Percentiles rank a stretch among this genome's conserved stretches.
These are phyloP conservation scores for Xerocomus brunneocitrinus DNA, from an alignment of 768 basidiomycete species.

Conservation along the genomic window DNA sequence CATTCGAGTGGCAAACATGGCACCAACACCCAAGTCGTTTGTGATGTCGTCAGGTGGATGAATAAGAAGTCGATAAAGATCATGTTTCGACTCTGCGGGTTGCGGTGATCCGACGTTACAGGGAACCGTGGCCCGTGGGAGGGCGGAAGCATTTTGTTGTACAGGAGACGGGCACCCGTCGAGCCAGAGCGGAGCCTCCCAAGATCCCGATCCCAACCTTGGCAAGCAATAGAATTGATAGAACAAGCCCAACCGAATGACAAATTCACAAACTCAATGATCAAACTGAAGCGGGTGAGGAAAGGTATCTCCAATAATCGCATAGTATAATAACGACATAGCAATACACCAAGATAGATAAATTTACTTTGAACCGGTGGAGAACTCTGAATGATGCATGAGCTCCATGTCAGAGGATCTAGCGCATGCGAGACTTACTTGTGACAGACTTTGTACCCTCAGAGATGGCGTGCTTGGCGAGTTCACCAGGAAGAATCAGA, in stretches of 20 bases:
- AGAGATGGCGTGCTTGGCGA: constrained; percentile 85
- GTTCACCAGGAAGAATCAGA: constrained; percentile 79
- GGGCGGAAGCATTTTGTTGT: no score
- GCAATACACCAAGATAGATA: constrained; percentile 29
- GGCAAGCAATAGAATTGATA: no score
- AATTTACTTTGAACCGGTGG: constrained; percentile 51
- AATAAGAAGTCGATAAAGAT: no score
- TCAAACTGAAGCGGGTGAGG: neutral
- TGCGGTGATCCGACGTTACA: no score
- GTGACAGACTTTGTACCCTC: constrained; percentile 77
- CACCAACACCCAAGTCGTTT: no score
- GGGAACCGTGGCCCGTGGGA: no score
- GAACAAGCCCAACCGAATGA: neutral
- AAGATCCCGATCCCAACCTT: no score
- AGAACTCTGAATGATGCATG: constrained; percentile 45
- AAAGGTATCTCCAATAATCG: constrained; percentile 30
- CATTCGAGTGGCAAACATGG: no score
- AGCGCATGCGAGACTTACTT: constrained; percentile 38
- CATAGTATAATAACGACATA: constrained; percentile 31
- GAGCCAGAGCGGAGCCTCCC: neutral
- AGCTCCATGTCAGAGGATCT: neutral
- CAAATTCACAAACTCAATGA: neutral
- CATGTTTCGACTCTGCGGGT: no score
- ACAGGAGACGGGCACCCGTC: neutral
- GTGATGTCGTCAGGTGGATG: no score